Evolutionary conservation across 2,329 filamentous ascomycete species (phyloP), one percentile per base, ranked within the genome.

Genomic region (Emmonsiellopsis sp.): DNA sequence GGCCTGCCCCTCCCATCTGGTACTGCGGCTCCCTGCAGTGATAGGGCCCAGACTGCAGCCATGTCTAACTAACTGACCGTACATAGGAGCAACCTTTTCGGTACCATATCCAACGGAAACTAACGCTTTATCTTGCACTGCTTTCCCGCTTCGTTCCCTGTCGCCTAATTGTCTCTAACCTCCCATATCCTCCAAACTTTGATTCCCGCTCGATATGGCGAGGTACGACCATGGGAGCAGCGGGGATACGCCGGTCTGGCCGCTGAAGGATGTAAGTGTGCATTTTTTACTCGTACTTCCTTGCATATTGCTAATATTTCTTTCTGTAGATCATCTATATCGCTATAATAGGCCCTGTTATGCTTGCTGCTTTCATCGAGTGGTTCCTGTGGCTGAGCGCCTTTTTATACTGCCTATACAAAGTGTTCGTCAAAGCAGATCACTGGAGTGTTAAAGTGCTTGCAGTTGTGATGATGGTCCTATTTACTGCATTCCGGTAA

Each of bases 331-430:
- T 95, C 61, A 76, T 92, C 53, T 96, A 94, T 67, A 85, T 91
- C 7, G 75, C 84, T 53, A 85, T 96, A 60, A 80, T 96, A 37
- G 88, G 88, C 14, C 70, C 85, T 6, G 76, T 96, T 49, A 89
- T 96, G 84, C 63, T 93, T 27, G 87, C 87, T 55, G 92, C 92
- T 2, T 77, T 90, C 33, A 76, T 97, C 7, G 92, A 97, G 73
- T 97, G 93, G 90, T 84, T 95, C 56, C 80, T 97, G 11, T 96
- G 91, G 89, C 78, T 97, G 42, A 83, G 86, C n/a, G 90, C 92
- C 3, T 97, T 97, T 66, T 67, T 93, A 57, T 97, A 96, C 71
- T 97, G 92, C 66, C 75, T 96, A 1, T 74, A 83, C 65, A 95
- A 96, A 68, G 90, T 92, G 33, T 95, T 86, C 63, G 77, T 82